A percentile compares a stretch with the other conserved stretches of the same genome.
Evolutionary conservation across 1,284 basidiomycete genomes (phyloP).

Genomic region (Sphagnurus paluster): DNA sequence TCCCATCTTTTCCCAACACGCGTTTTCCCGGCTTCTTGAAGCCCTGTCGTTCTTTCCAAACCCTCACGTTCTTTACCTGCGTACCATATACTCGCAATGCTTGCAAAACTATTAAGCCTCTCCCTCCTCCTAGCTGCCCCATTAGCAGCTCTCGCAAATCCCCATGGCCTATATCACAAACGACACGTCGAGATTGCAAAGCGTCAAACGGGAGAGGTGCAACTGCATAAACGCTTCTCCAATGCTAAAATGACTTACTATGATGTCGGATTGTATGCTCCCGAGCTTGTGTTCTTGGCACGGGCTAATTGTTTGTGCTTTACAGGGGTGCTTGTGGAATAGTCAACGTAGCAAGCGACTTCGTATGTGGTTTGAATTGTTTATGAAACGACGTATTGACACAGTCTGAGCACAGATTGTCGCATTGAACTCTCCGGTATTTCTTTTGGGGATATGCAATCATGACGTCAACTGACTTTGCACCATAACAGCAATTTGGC

Average conservation of each 20-base stretch:
- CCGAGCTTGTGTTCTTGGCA: not conserved
- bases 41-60: constrained; percentile 12
- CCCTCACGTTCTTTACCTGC: constrained; percentile 10
- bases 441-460: too few relatives aligned
- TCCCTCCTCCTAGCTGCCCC: constrained; percentile 31
- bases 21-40: too few relatives aligned
- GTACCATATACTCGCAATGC: constrained; percentile 9
- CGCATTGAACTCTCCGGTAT: constrained; percentile 31
- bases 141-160: constrained; percentile 31
- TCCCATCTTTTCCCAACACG: too few relatives aligned
- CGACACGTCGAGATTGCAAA: constrained; percentile 45
- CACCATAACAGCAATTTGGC: constrained; percentile 36
- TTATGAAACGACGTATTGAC: not conserved
- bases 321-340: constrained; percentile 42
- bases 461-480: too few relatives aligned
- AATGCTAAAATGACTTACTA: constrained; percentile 51
- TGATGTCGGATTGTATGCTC: constrained; percentile 52
- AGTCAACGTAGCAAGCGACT: constrained; percentile 30
- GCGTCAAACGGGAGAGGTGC: constrained; percentile 38
- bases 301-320: constrained; percentile 4
- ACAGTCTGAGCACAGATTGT: constrained; percentile 33
- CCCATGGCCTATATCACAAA: constrained; percentile 27
- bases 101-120: constrained; percentile 14
- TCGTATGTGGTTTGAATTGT: constrained; percentile 27
- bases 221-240: constrained; percentile 39